phyloP scores from a whole-genome alignment of 345 rosid genomes.

The Melaleuca quinquenervia region DNA sequence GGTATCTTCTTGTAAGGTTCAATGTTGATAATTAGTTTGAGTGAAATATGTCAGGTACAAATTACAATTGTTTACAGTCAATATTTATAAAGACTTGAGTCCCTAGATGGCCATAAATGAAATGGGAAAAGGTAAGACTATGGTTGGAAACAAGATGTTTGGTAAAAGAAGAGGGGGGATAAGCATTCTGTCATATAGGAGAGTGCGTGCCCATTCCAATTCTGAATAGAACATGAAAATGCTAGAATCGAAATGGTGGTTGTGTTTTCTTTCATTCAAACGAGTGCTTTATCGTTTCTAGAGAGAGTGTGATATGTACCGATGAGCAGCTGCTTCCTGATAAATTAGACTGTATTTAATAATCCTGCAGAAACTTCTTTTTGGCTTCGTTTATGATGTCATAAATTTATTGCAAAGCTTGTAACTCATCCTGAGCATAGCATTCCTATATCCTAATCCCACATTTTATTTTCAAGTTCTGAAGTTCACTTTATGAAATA shows the following conservation, averaged over 20 bases:
- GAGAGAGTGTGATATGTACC: background rate
- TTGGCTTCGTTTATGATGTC: background rate
- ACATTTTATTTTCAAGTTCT: background rate
- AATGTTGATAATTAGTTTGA: background rate
- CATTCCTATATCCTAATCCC: background rate
- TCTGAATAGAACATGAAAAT: background rate
- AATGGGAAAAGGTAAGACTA: background rate
- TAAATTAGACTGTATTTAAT: background rate
- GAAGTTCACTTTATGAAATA: background rate
- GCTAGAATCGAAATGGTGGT: background rate
- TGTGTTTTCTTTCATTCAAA: background rate
- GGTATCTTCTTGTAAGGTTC: conserved; percentile 23
- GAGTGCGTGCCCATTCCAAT: background rate
- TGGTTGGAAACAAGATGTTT: background rate
- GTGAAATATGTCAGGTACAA: background rate
- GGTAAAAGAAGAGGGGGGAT: background rate
- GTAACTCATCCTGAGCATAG: background rate
- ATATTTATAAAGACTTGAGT: background rate
- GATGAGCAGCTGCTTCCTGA: background rate
- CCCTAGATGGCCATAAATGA: background rate
- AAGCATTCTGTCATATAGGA: background rate
- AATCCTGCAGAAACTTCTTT: background rate
- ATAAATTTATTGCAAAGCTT: background rate
- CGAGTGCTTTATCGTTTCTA: background rate
- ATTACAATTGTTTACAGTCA: background rate